phyloP scores from a whole-genome alignment of 495 filamentous ascomycete genomes.

The Penicillium chermesinum region DNA sequence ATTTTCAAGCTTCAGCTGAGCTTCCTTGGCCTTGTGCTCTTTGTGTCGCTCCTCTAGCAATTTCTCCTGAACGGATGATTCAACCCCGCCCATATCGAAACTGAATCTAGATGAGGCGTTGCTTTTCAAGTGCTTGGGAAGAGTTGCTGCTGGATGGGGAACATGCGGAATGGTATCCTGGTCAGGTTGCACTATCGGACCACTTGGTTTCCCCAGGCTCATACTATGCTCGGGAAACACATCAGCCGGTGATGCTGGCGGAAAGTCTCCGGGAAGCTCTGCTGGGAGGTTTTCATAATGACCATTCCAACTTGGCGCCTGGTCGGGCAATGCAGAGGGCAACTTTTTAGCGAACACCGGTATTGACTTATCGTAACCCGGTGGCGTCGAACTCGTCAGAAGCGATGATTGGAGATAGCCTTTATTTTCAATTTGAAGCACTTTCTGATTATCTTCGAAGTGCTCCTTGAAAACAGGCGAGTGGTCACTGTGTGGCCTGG shows the following conservation, averaged over 20 bases:
- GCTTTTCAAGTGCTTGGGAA: conserved; percentile 75
- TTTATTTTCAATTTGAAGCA: conserved; percentile 46
- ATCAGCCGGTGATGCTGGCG: background rate
- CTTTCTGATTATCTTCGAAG: conserved; percentile 57
- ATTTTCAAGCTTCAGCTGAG: conserved; percentile 40
- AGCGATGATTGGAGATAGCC: conserved; percentile 43
- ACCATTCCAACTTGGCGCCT: conserved; percentile 13
- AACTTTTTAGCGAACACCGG: conserved; percentile 50
- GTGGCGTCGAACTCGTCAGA: conserved; percentile 32
- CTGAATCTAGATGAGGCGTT: conserved; percentile 78
- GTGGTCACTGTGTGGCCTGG: conserved; percentile 41
- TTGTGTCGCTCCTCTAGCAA: conserved; percentile 61
- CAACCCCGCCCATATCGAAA: conserved; percentile 79
- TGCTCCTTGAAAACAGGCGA: conserved; percentile 64
- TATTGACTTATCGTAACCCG: conserved; percentile 34
- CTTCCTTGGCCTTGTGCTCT: conserved; percentile 68
- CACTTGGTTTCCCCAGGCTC: background rate
- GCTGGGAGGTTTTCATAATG: conserved; percentile 1
- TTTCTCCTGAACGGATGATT: conserved; percentile 72
- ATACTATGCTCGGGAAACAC: background rate
- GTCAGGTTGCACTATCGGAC: conserved; percentile 20
- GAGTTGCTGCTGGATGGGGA: conserved; percentile 33
- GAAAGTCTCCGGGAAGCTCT: conserved; percentile 4
- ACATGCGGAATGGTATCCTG: conserved; percentile 36
- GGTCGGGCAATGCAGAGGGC: conserved; percentile 37